These are phyloP conservation scores for Wickerhamomyces alni DNA, from an alignment of 805 yeast genomes.

Conservation along the genomic window DNA sequence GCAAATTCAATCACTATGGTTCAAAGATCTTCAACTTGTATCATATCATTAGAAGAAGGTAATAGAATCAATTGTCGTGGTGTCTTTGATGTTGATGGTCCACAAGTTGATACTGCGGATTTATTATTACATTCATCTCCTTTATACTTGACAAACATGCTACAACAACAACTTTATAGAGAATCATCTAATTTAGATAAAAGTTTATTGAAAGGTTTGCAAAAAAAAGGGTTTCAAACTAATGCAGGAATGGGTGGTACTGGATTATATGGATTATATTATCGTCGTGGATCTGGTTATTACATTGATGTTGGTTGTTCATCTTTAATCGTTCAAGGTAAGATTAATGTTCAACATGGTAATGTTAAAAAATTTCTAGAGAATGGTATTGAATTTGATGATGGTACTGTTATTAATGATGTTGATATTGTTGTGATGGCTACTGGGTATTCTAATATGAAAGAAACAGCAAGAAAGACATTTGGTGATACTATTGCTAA, in stretches of 20 bases:
- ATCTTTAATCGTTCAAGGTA: slow-evolving; percentile 31
- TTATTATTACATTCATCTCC: slow-evolving; percentile 31
- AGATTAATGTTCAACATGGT: slow-evolving; percentile 32
- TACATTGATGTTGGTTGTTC: slow-evolving; percentile 42
- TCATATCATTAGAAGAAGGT: slow-evolving; percentile 34
- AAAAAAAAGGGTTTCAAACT: slow-evolving; percentile 32
- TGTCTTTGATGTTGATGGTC: slow-evolving; percentile 32
- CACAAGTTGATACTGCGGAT: slow-evolving; percentile 33
- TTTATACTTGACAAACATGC: slow-evolving; percentile 26
- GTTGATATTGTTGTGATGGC: slow-evolving; percentile 38
- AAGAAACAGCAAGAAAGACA: slow-evolving; percentile 32
- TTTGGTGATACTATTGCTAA: slow-evolving; percentile 33
- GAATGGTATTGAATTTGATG: slow-evolving; percentile 32
- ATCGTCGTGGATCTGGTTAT: slow-evolving; percentile 40
- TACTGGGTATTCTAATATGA: slow-evolving; percentile 39
- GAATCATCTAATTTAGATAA: slow-evolving; percentile 28
- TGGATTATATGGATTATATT: slow-evolving; percentile 35
- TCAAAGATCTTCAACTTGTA: slow-evolving; percentile 40
- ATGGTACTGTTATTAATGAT: slow-evolving; percentile 30
- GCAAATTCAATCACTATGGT: slow-evolving; percentile 34
- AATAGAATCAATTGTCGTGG: slow-evolving; percentile 25
- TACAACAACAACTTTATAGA: slow-evolving; percentile 33
- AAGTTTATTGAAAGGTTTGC: slow-evolving; percentile 27
- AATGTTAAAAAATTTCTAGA: slow-evolving; percentile 31
- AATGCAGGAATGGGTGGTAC: slow-evolving; percentile 38